Evolutionary conservation across 306 rosid genomes (phyloP).

Genomic region (Vigna trinervia): DNA sequence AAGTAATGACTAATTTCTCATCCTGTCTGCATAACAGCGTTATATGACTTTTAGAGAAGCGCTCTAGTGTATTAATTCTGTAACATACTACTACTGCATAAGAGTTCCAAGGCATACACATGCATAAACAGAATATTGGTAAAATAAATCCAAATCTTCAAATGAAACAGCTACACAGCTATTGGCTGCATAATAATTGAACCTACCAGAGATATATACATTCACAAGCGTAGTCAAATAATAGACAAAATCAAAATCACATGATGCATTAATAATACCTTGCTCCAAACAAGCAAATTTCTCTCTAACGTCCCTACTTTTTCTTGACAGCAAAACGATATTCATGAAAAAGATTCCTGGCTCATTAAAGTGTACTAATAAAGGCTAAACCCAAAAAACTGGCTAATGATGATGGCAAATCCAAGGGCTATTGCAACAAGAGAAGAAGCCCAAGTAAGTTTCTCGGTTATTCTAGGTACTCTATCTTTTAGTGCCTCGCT

Average conservation of each 20-base stretch:
- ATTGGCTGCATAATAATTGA: constrained; percentile 21
- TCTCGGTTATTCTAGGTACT: constrained; percentile 93
- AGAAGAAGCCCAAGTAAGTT: constrained; percentile 98
- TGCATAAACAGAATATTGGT: constrained; percentile 6
- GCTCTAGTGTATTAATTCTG: background rate
- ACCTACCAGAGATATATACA: constrained; percentile 39
- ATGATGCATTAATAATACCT: constrained; percentile 39
- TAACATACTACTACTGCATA: background rate
- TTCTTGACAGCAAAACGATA: constrained; percentile 41
- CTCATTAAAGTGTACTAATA: constrained; percentile 51
- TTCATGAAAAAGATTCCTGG: constrained; percentile 41
- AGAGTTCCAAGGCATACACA: constrained; percentile 25
- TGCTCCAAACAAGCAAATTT: constrained; percentile 50
- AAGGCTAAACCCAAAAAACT: constrained; percentile 86
- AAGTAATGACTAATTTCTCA: too few species aligned
- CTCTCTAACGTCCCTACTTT: constrained; percentile 39
- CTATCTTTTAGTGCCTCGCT: constrained; percentile 87
- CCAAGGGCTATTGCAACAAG: constrained; percentile 90
- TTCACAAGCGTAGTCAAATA: constrained; percentile 38
- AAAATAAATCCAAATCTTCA: constrained; percentile 38
- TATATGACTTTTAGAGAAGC: too few species aligned
- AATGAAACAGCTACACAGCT: constrained; percentile 34
- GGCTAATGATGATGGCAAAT: constrained; percentile 82
- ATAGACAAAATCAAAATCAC: constrained; percentile 33
- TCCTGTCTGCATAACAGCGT: too few species aligned